Conservation (phyloP, 2,329 filamentous ascomycete genomes). For the Triangularia setosa region DNA sequence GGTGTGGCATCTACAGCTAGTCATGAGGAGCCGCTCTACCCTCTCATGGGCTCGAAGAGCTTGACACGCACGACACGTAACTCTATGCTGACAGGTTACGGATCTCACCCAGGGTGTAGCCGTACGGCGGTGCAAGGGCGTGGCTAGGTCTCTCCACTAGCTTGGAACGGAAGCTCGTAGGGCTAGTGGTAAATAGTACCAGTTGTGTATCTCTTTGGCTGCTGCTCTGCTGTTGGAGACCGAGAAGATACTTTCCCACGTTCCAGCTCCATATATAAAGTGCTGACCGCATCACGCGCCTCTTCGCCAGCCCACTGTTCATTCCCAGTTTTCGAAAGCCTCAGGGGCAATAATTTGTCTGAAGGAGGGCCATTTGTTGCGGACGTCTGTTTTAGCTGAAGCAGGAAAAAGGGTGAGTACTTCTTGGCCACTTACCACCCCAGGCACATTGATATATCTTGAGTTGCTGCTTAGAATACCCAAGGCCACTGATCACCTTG, state of each 20-base stretch:
- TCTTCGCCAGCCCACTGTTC: not conserved
- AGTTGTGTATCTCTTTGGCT: not conserved
- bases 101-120: not conserved
- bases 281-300: slow-evolving; percentile 17
- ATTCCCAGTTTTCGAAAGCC: not conserved
- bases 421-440: not conserved
- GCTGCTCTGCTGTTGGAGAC: slow-evolving; percentile 1
- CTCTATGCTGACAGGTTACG: not conserved
- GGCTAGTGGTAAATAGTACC: slow-evolving; percentile 3
- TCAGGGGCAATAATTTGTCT: not conserved
- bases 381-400: not conserved
- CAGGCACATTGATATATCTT: not conserved
- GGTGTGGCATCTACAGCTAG: not conserved
- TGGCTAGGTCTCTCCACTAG: slow-evolving; percentile 2
- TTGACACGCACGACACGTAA: not conserved
- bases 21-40: not conserved
- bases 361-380: not conserved
- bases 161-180: slow-evolving; percentile 12
- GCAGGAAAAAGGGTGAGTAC: not conserved
- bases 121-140: not conserved
- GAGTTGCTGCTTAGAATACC: not conserved
- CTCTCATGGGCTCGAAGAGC: not conserved
- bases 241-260: not conserved
- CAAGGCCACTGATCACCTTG: not conserved
- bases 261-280: slow-evolving; percentile 12